phyloP scores from a whole-genome alignment of 768 basidiomycete species.

The Nevesoporus exiguus region DNA sequence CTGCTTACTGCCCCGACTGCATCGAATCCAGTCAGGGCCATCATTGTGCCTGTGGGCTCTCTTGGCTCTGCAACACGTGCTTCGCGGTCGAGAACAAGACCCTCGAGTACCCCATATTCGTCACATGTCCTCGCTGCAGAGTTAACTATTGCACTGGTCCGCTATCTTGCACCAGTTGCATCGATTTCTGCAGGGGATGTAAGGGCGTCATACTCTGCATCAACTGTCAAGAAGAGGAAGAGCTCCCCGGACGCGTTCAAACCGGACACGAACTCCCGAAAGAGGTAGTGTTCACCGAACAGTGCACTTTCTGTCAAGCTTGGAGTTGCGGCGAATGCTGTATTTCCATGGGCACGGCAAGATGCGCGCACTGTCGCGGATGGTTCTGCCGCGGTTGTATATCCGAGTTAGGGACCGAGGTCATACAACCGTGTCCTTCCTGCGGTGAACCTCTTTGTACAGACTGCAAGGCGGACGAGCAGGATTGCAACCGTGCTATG shows the following conservation, averaged over 20 bases:
- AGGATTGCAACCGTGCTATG: not conserved
- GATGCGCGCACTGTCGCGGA: not conserved
- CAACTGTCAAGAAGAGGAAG: slow-evolving; percentile 14
- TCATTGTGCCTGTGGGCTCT: not conserved
- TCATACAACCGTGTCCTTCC: not conserved
- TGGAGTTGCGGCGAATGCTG: slow-evolving; percentile 12
- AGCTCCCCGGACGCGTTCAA: not conserved
- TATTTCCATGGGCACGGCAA: not conserved
- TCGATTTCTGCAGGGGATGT: slow-evolving; percentile 9
- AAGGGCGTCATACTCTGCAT: slow-evolving; percentile 1
- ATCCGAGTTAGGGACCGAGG: not conserved
- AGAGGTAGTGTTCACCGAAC: not conserved
- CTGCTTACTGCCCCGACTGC: slow-evolving; percentile 12
- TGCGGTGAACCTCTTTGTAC: slow-evolving; percentile 2
- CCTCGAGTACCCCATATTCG: not conserved
- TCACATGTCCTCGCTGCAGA: slow-evolving; percentile 18
- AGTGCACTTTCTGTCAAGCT: not conserved
- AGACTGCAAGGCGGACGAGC: not conserved
- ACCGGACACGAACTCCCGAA: not conserved
- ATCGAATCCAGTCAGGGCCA: not conserved
- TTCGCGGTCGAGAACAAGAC: not conserved
- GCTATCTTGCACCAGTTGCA: not conserved
- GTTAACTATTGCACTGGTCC: slow-evolving; percentile 1
- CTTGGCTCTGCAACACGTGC: slow-evolving; percentile 11
- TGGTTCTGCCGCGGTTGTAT: slow-evolving; percentile 9